Conservation (phyloP, 306 rosid species). For the Astragalus glycyphyllos region DNA sequence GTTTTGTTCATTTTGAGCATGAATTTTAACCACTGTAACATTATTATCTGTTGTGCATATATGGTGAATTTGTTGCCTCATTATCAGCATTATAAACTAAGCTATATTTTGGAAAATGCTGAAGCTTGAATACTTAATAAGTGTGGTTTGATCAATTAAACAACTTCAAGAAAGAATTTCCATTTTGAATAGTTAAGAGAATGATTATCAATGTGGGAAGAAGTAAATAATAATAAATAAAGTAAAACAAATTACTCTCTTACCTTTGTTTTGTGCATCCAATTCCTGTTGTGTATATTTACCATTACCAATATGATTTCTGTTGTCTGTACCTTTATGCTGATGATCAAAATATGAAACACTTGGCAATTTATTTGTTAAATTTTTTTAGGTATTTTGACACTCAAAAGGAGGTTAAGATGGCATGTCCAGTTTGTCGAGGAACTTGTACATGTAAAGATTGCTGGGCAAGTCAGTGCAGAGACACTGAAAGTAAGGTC, state of each 20-base stretch:
- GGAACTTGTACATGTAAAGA: slow-evolving; percentile 89
- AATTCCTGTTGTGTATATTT: slow-evolving; percentile 7
- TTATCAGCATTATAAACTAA: slow-evolving; percentile 19
- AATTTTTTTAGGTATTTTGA: slow-evolving; percentile 71
- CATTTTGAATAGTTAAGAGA: not conserved
- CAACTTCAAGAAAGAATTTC: slow-evolving; percentile 7
- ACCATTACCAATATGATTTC: slow-evolving; percentile 22
- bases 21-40: not conserved
- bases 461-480: slow-evolving; percentile 69
- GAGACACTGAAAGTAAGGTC: slow-evolving; percentile 95
- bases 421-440: slow-evolving; percentile 94
- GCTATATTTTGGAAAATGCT: slow-evolving; percentile 20
- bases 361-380: slow-evolving; percentile 40
- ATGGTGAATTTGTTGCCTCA: slow-evolving; percentile 33
- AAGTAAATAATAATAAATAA: not conserved
- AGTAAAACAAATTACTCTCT: too few relatives aligned
- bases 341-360: slow-evolving; percentile 35
- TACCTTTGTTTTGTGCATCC: slow-evolving; percentile 9
- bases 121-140: slow-evolving; percentile 23
- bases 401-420: slow-evolving; percentile 81
- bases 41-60: slow-evolving; percentile 12
- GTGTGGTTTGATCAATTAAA: slow-evolving; percentile 35
- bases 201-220: not conserved
- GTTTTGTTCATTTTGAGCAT: slow-evolving; percentile 29
- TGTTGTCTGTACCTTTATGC: slow-evolving; percentile 15